Evolutionary conservation across 257 asterid genomes (phyloP).

Genomic region (Petrea volubilis): DNA sequence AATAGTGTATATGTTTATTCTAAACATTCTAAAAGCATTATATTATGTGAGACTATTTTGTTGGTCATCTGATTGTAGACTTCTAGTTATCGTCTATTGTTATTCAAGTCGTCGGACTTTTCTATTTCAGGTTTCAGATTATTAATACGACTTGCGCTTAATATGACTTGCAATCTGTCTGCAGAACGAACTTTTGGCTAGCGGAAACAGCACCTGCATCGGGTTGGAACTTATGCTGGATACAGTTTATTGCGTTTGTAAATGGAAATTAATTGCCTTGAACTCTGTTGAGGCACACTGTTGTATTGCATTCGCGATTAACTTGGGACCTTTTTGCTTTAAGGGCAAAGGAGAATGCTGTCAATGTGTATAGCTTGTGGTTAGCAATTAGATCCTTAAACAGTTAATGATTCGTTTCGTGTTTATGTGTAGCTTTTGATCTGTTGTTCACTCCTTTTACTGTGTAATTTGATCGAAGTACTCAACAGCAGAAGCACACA

Average conservation of each 20-base stretch:
- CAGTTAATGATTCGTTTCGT: background rate
- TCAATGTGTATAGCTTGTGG: conserved; percentile 14
- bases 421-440: background rate
- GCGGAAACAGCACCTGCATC: background rate
- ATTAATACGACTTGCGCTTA: too few relatives aligned
- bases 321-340: background rate
- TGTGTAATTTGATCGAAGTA: background rate
- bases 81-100: too few relatives aligned
- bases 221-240: conserved; percentile 13
- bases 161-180: background rate
- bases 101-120: too few relatives aligned
- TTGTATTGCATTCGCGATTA: conserved; percentile 1
- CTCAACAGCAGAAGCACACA: background rate
- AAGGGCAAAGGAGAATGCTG: background rate
- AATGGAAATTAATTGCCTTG: conserved; percentile 9
- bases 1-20: too few relatives aligned
- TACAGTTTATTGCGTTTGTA: background rate
- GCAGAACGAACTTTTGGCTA: conserved; percentile 14
- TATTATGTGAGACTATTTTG: too few relatives aligned
- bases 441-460: background rate
- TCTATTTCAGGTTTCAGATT: too few relatives aligned
- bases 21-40: too few relatives aligned
- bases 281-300: conserved; percentile 1
- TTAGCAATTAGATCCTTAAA: background rate
- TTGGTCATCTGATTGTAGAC: too few relatives aligned